A percentile compares a stretch with the other conserved stretches of the same genome.
These are phyloP conservation scores for Barbatosphaeria neglecta DNA, from an alignment of 495 filamentous ascomycete genomes.

Conservation along the genomic window DNA sequence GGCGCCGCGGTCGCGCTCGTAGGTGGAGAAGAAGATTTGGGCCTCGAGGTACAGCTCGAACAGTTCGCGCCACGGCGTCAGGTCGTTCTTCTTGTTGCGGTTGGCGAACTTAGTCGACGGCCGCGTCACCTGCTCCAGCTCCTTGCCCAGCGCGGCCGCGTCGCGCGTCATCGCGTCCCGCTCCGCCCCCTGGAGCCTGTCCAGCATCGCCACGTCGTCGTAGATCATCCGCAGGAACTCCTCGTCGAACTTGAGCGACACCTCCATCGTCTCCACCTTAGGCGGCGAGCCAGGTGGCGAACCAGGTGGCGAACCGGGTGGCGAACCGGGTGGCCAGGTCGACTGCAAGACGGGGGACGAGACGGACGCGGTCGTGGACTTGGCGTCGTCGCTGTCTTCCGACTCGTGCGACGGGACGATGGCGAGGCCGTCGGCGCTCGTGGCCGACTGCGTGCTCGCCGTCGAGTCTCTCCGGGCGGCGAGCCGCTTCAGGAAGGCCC, in stretches of 20 bases:
- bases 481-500: conserved; percentile 38
- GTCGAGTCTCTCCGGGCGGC: conserved; percentile 9
- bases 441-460: background rate
- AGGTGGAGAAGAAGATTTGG: conserved; percentile 61
- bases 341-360: background rate
- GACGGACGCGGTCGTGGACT: no score
- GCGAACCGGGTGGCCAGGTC: no score
- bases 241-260: conserved; percentile 53
- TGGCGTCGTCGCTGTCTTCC: no score
- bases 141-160: conserved; percentile 42
- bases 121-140: conserved; percentile 44
- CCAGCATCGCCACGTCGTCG: conserved; percentile 47
- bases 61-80: conserved; percentile 60
- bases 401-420: background rate
- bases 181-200: conserved; percentile 46
- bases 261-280: conserved; percentile 35
- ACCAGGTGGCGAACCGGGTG: no score
- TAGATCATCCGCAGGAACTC: conserved; percentile 59
- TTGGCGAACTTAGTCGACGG: conserved; percentile 34
- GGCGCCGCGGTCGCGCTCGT: conserved; percentile 46
- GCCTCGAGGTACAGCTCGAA: conserved; percentile 60
- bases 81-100: conserved; percentile 47
- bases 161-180: conserved; percentile 39
- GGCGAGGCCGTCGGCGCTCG: conserved; percentile 1
- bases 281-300: background rate